Evolutionary conservation across 768 basidiomycete genomes (phyloP).

Genomic region (Lactifluus hygrophoroides): DNA sequence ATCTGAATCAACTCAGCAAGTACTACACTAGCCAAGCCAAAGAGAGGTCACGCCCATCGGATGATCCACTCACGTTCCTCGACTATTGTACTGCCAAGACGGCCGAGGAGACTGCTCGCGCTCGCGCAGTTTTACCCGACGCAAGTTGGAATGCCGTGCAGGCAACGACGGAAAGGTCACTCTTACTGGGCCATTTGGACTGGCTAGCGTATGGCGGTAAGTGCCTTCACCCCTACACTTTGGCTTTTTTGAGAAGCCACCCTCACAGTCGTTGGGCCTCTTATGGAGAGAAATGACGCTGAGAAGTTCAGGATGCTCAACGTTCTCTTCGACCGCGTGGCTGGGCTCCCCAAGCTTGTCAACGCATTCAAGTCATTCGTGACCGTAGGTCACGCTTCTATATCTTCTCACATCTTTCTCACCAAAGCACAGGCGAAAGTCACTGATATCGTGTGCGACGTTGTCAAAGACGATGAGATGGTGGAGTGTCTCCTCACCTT

Average conservation of each 20-base stretch:
- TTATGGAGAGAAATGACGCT: conserved; percentile 41
- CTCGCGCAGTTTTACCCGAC: conserved; percentile 40
- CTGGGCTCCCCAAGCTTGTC: conserved; percentile 44
- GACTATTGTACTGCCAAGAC: conserved; percentile 37
- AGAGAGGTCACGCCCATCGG: conserved; percentile 29
- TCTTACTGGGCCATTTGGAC: conserved; percentile 37
- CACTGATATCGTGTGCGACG: conserved; percentile 55
- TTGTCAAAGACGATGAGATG: conserved; percentile 63
- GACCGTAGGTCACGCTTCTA: conserved; percentile 34
- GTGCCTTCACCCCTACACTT: not conserved
- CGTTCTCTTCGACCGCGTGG: conserved; percentile 49
- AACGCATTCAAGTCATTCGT: conserved; percentile 55
- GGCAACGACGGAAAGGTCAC: conserved; percentile 44
- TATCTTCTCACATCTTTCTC: not conserved
- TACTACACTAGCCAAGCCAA: conserved; percentile 50
- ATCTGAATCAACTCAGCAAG: no score
- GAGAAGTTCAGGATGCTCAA: conserved; percentile 47
- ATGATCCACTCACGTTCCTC: conserved; percentile 48
- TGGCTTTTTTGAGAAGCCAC: not conserved
- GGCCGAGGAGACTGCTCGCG: conserved; percentile 50
- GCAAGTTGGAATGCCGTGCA: conserved; percentile 43
- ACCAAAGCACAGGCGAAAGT: conserved; percentile 41
- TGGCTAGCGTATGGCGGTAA: conserved; percentile 39
- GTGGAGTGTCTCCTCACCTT: conserved; percentile 61
- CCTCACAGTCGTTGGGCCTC: conserved; percentile 42